Evolutionary conservation across 768 basidiomycete genomes (phyloP).

Genomic region (Hygrophoropsis aurantiaca): DNA sequence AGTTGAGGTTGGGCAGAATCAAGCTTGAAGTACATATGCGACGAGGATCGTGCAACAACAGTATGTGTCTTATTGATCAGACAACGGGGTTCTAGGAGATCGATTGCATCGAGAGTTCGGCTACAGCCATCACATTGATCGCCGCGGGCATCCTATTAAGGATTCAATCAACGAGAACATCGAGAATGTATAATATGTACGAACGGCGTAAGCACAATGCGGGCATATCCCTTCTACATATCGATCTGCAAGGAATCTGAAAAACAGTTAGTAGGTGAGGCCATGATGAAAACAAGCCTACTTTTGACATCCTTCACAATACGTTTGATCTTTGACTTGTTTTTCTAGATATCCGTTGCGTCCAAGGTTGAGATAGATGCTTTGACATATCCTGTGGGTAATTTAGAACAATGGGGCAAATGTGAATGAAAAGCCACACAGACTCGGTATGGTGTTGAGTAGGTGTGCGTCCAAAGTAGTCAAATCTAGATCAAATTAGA

Average conservation of each 20-base stretch:
- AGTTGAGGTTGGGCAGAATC: constrained; percentile 78
- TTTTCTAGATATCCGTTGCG: constrained; percentile 75
- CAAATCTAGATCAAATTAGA: constrained; percentile 70
- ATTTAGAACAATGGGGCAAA: background rate
- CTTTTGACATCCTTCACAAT: constrained; percentile 90
- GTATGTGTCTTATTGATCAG: constrained; percentile 79
- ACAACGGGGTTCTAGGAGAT: constrained; percentile 93
- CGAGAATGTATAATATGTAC: constrained; percentile 15
- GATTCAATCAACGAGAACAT: background rate
- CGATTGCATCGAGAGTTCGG: constrained; percentile 89
- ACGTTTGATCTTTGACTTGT: constrained; percentile 90
- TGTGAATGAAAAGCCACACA: constrained; percentile 15
- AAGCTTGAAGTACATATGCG: constrained; percentile 91
- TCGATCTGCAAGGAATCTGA: constrained; percentile 91
- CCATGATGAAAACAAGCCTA: constrained; percentile 29
- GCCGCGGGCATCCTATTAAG: constrained; percentile 83
- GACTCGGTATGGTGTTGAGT: constrained; percentile 88
- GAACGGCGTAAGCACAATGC: constrained; percentile 81
- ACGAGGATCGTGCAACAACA: constrained; percentile 72
- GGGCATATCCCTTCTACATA: constrained; percentile 99
- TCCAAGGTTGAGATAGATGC: constrained; percentile 82
- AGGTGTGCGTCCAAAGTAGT: constrained; percentile 95
- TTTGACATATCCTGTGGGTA: constrained; percentile 75
- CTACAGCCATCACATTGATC: constrained; percentile 97
- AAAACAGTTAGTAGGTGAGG: constrained; percentile 9